Conservation (phyloP, 768 basidiomycete species). For the Paxillus ammoniavirescens region DNA sequence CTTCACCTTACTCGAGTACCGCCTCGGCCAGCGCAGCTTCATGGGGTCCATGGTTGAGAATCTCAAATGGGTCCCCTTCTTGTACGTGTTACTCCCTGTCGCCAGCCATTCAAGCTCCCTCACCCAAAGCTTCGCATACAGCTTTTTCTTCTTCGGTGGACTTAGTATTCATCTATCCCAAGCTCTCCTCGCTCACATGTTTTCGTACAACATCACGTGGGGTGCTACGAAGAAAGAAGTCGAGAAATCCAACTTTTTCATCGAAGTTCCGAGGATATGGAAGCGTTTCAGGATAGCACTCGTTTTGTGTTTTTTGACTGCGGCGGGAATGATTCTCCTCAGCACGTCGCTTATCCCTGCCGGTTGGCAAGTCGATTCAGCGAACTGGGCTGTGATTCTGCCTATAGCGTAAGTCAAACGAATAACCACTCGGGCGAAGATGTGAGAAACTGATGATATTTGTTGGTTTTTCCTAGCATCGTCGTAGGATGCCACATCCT, state of each 20-base stretch:
- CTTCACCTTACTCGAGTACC: slow-evolving; percentile 74
- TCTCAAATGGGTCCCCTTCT: slow-evolving; percentile 36
- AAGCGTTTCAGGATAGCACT: slow-evolving; percentile 73
- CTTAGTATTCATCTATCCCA: slow-evolving; percentile 51
- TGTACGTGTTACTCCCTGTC: slow-evolving; percentile 20
- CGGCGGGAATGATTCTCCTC: slow-evolving; percentile 58
- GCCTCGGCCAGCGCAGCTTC: slow-evolving; percentile 48
- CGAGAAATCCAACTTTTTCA: slow-evolving; percentile 88
- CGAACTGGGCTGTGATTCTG: slow-evolving; percentile 69
- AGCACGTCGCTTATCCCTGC: slow-evolving; percentile 51
- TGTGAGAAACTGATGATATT: background rate
- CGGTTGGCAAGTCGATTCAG: slow-evolving; percentile 63
- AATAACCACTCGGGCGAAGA: background rate
- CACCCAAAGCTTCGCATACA: background rate
- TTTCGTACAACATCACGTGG: slow-evolving; percentile 61
- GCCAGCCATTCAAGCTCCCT: background rate
- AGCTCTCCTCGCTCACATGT: slow-evolving; percentile 54
- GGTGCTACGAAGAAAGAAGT: slow-evolving; percentile 76
- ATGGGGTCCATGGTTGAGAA: slow-evolving; percentile 24
- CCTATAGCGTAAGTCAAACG: slow-evolving; percentile 54
- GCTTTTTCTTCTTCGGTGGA: slow-evolving; percentile 56
- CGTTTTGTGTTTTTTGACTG: slow-evolving; percentile 46
- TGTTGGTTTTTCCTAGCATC: slow-evolving; percentile 25
- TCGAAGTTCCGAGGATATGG: slow-evolving; percentile 82
- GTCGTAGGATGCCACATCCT: slow-evolving; percentile 67